Percentiles rank a stretch among this genome's conserved stretches.
Evolutionary conservation across 2,329 filamentous ascomycete genomes (phyloP).

Genomic region (Pestalotiopsis sp.): DNA sequence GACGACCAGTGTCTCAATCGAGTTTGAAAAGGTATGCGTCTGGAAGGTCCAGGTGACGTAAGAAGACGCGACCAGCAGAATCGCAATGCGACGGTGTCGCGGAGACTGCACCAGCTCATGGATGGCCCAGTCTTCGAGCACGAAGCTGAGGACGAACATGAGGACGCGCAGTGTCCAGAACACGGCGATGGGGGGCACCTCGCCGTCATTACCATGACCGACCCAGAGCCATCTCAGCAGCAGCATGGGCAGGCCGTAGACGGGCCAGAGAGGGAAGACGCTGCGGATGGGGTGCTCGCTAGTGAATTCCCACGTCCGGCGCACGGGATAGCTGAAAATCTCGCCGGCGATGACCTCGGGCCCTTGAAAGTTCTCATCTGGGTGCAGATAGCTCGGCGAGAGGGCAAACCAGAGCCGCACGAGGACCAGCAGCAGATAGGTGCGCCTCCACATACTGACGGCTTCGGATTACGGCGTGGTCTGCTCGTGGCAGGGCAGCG

Average conservation of each 20-base stretch:
- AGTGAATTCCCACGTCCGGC: conserved; percentile 95
- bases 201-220: conserved; percentile 75
- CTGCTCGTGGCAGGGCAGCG: neutral
- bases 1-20: conserved; percentile 89
- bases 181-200: conserved; percentile 80
- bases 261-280: conserved; percentile 93
- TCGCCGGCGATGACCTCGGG: conserved; percentile 95
- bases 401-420: conserved; percentile 93
- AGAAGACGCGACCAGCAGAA: conserved; percentile 87
- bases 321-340: conserved; percentile 89
- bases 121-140: conserved; percentile 96
- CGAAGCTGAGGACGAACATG: conserved; percentile 95
- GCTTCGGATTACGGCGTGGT: conserved; percentile 23
- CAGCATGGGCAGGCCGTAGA: conserved; percentile 93
- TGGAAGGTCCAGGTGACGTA: conserved; percentile 99
- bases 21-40: conserved; percentile 98
- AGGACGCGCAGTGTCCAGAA: conserved; percentile 87
- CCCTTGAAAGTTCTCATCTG: conserved; percentile 98
- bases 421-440: conserved; percentile 81
- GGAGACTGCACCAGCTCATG: conserved; percentile 84
- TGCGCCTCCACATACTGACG: conserved; percentile 80
- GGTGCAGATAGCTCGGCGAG: conserved; percentile 94
- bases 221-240: conserved; percentile 91
- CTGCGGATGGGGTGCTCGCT: conserved; percentile 87
- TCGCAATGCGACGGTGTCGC: conserved; percentile 70